These are phyloP conservation scores for Phallus indusiatus DNA, from an alignment of 768 basidiomycete species.

Conservation along the genomic window DNA sequence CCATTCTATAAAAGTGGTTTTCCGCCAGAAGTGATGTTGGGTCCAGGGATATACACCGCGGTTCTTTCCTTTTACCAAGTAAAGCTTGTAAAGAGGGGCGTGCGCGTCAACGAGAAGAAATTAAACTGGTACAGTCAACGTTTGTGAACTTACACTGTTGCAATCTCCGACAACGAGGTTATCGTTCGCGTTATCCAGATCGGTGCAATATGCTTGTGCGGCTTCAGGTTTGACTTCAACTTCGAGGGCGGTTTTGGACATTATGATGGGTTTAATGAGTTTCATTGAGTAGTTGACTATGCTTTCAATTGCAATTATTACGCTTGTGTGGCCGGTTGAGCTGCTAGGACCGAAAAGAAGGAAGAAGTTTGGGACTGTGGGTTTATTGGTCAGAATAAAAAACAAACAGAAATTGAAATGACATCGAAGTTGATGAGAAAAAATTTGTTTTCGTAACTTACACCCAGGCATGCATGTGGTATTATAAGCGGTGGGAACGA, in stretches of 20 bases:
- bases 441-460: not conserved
- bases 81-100: not conserved
- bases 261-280: constrained; percentile 11
- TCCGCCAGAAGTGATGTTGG: constrained; percentile 2
- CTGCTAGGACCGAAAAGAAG: constrained; percentile 17
- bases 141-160: not conserved
- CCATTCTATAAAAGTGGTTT: not conserved
- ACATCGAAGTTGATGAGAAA: not conserved
- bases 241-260: not conserved
- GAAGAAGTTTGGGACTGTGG: constrained; percentile 11
- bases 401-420: too few species aligned
- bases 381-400: too few species aligned
- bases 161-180: constrained; percentile 6
- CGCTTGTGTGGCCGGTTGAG: constrained; percentile 16
- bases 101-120: not conserved
- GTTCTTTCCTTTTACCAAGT: not conserved
- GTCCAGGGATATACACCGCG: not conserved
- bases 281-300: constrained; percentile 7
- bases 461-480: constrained; percentile 4
- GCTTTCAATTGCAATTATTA: constrained; percentile 15
- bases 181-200: constrained; percentile 6
- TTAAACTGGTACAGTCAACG: not conserved
- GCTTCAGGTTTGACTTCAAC: constrained; percentile 16
- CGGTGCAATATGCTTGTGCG: constrained; percentile 7
- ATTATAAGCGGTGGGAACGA: constrained; percentile 11